Percentiles rank a stretch among this genome's conserved stretches.
These are phyloP conservation scores for Penicillium sp. DNA, from an alignment of 2,329 filamentous ascomycete species.

Conservation along the genomic window DNA sequence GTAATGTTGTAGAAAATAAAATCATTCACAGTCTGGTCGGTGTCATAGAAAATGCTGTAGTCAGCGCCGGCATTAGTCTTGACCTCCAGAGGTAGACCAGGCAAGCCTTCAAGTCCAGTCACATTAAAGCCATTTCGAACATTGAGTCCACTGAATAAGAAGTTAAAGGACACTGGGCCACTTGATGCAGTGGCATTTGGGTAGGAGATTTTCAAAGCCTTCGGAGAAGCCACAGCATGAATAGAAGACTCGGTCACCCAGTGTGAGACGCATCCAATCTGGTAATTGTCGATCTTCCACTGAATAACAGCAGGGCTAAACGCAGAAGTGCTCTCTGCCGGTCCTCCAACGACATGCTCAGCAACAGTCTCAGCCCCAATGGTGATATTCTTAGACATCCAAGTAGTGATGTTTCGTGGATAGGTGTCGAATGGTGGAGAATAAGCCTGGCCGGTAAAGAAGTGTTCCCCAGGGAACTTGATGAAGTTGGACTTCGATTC, in stretches of 20 bases:
- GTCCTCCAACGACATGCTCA: conserved; percentile 58
- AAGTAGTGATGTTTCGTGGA: conserved; percentile 60
- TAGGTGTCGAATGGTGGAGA: conserved; percentile 60
- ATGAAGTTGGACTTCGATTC: conserved; percentile 52
- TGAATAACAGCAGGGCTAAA: conserved; percentile 64
- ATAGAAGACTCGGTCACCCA: conserved; percentile 45
- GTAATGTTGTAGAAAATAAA: conserved; percentile 20
- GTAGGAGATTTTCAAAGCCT: conserved; percentile 53
- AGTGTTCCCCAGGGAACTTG: conserved; percentile 55
- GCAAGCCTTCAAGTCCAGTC: conserved; percentile 15
- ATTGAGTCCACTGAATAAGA: conserved; percentile 16
- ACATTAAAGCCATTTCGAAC: conserved; percentile 49
- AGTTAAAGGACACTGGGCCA: conserved; percentile 10
- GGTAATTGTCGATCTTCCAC: conserved; percentile 48
- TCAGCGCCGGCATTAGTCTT: conserved; percentile 10
- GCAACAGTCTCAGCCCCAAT: conserved; percentile 62
- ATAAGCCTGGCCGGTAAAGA: conserved; percentile 54
- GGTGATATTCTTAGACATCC: conserved; percentile 57
- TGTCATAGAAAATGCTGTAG: conserved; percentile 16
- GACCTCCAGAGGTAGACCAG: conserved; percentile 11
- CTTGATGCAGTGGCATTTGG: conserved; percentile 44
- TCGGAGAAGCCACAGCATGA: conserved; percentile 43
- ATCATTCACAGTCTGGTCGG: conserved; percentile 17
- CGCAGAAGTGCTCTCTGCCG: conserved; percentile 50
- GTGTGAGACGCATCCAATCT: conserved; percentile 27